These are phyloP conservation scores for Acanthamoeba sp. DNA, from an alignment of 208 protist species.

Conservation along the genomic window DNA sequence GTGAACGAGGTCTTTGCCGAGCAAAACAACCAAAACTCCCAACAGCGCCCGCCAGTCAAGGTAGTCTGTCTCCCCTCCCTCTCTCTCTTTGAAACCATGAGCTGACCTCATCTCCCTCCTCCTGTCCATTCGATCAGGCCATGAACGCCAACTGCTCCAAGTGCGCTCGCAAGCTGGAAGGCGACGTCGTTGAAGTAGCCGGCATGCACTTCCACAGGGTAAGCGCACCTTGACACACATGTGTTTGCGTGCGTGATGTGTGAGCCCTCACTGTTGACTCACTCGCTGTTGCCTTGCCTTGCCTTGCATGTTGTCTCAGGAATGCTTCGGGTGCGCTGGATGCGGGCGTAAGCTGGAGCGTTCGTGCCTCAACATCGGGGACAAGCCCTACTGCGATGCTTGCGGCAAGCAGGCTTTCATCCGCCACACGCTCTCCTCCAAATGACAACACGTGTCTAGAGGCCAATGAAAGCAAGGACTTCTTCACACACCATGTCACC, in stretches of 20 bases:
- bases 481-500: no score
- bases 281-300: no score
- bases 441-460: not conserved
- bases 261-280: no score
- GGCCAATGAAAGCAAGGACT: no score
- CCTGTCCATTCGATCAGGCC: not conserved
- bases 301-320: not conserved
- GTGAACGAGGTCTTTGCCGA: constrained; percentile 38
- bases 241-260: no score
- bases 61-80: not conserved
- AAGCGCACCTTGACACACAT: not conserved
- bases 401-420: constrained; percentile 78
- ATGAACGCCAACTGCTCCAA: constrained; percentile 24
- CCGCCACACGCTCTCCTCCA: not conserved
- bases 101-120: not conserved
- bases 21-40: not conserved
- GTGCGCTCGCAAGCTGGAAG: constrained; percentile 40
- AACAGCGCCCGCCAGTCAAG: constrained; percentile 6
- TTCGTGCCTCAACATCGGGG: constrained; percentile 75
- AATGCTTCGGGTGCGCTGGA: constrained; percentile 69
- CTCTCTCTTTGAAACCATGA: no score
- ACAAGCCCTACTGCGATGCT: constrained; percentile 74
- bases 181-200: constrained; percentile 47
- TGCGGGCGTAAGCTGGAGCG: constrained; percentile 45
- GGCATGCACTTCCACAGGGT: constrained; percentile 56